These are phyloP conservation scores for Fusarium nematophilum DNA, from an alignment of 2,329 filamentous ascomycete genomes.

Conservation along the genomic window DNA sequence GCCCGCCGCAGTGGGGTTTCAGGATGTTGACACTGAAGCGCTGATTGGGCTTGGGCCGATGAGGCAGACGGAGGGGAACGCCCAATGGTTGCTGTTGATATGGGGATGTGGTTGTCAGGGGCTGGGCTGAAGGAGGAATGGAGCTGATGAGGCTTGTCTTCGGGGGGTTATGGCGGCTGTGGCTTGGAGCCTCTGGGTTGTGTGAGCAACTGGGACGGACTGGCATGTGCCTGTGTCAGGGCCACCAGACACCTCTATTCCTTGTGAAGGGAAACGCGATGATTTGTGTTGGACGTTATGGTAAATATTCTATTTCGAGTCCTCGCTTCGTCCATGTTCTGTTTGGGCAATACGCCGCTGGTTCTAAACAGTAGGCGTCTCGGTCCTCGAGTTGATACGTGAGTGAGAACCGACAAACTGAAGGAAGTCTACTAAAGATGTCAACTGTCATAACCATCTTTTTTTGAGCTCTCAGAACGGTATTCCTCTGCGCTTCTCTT, in stretches of 20 bases:
- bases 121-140: conserved; percentile 15
- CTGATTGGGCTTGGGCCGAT: conserved; percentile 8
- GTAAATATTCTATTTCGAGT: no score
- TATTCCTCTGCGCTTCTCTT: no score
- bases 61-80: conserved; percentile 15
- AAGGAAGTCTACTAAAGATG: neutral
- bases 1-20: conserved; percentile 24
- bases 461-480: no score
- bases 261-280: no score
- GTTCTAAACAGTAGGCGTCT: neutral
- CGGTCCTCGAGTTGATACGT: no score
- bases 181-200: conserved; percentile 15
- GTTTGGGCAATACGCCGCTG: neutral
- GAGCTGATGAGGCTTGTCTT: conserved; percentile 28
- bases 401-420: neutral
- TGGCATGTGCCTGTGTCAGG: no score
- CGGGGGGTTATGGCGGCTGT: conserved; percentile 20
- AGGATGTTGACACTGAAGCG: neutral
- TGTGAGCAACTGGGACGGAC: neutral
- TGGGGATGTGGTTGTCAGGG: conserved; percentile 30
- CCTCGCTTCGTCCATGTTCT: neutral
- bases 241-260: no score
- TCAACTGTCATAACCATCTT: neutral
- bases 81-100: conserved; percentile 25
- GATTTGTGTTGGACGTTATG: no score